Percentiles rank a stretch among this genome's conserved stretches.
These are phyloP conservation scores for Pyrrhoderma noxium DNA, from an alignment of 1,284 basidiomycete species.

Conservation along the genomic window DNA sequence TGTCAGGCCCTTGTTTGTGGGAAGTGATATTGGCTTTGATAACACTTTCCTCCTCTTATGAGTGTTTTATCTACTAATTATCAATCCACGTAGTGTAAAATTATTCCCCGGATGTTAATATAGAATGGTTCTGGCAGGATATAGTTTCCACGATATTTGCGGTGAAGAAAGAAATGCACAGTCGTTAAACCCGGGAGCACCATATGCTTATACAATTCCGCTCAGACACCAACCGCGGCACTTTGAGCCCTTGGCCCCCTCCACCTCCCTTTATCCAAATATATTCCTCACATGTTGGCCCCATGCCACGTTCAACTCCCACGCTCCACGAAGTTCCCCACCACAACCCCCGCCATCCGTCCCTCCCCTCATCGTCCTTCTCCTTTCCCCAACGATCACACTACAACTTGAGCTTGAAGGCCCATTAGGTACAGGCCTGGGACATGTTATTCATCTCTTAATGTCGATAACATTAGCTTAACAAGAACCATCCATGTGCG, in stretches of 20 bases:
- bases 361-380: conserved; percentile 17
- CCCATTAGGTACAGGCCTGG: background rate
- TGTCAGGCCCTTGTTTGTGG: no score
- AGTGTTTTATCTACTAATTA: no score
- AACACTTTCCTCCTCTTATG: no score
- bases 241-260: conserved; percentile 83
- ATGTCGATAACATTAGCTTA: background rate
- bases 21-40: no score
- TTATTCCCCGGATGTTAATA: no score
- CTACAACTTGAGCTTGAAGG: background rate
- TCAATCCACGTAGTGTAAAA: no score
- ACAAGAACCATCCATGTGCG: conserved; percentile 14
- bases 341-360: conserved; percentile 20
- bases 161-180: no score
- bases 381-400: background rate
- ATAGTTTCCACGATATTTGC: no score
- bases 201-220: no score
- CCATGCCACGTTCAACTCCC: conserved; percentile 47
- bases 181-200: no score
- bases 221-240: no score
- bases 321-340: conserved; percentile 28
- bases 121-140: no score
- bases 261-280: conserved; percentile 77
- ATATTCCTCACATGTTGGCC: conserved; percentile 52
- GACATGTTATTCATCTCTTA: background rate